phyloP scores from a whole-genome alignment of 2,329 filamentous ascomycete genomes.

The Colletotrichum sp. region DNA sequence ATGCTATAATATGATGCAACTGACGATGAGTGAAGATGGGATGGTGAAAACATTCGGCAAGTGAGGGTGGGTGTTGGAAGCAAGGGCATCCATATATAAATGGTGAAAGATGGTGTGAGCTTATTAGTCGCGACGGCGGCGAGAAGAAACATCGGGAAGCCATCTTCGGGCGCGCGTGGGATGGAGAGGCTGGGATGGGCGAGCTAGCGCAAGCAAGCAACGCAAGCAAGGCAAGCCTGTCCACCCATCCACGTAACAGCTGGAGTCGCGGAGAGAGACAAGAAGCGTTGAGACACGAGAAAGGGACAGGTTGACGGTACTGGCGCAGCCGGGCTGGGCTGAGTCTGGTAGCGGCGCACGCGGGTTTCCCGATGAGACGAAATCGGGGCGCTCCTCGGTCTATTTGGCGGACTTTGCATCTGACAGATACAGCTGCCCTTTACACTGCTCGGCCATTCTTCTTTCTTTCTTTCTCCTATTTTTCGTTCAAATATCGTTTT shows the following conservation, averaged over 20 bases:
- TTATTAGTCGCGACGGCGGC: neutral
- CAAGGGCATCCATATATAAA: constrained; percentile 6
- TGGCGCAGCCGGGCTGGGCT: constrained; percentile 5
- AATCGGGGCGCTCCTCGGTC: neutral
- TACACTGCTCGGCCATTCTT: neutral
- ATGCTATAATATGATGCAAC: neutral
- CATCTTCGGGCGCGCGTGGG: neutral
- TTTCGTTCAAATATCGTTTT: neutral
- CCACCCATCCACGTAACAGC: neutral
- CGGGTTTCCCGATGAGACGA: neutral
- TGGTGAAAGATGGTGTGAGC: neutral
- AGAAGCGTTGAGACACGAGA: neutral
- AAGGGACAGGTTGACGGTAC: neutral
- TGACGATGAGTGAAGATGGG: neutral
- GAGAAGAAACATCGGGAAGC: constrained; percentile 1
- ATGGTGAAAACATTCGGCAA: neutral
- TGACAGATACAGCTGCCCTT: neutral
- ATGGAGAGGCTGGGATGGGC: neutral
- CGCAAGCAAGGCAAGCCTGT: neutral
- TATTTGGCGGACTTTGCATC: neutral
- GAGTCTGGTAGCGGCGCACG: neutral
- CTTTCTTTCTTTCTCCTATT: neutral
- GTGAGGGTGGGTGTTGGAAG: neutral
- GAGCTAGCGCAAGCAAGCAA: neutral
- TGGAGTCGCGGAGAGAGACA: neutral